Evolutionary conservation across 768 basidiomycete genomes (phyloP).

Genomic region (Rhodotorula graminis): DNA sequence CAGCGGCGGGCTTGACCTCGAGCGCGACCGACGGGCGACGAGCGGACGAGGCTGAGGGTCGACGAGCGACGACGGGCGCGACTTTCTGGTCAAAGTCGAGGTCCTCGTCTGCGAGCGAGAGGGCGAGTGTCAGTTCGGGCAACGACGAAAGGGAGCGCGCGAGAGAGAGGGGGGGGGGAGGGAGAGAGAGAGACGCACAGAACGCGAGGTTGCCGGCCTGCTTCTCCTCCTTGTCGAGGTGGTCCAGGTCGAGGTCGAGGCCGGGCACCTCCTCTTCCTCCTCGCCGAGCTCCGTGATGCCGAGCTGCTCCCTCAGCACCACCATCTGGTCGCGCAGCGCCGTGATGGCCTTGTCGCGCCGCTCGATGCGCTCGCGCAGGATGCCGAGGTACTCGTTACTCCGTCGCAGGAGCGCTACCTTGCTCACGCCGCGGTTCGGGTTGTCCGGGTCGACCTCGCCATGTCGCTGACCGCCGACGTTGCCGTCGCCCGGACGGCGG

Average conservation of each 20-base stretch:
- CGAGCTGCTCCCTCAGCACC: conserved; percentile 30
- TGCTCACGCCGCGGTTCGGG: conserved; percentile 44
- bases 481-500: conserved; percentile 41
- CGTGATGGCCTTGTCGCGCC: conserved; percentile 33
- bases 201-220: conserved; percentile 31
- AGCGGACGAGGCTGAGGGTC: background rate
- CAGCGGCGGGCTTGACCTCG: background rate
- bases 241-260: conserved; percentile 34
- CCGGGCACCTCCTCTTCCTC: conserved; percentile 26
- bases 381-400: conserved; percentile 43
- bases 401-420: conserved; percentile 42
- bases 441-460: conserved; percentile 37
- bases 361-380: conserved; percentile 38
- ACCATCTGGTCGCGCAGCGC: background rate
- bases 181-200: conserved; percentile 7
- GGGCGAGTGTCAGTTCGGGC: background rate
- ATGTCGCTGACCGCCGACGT: conserved; percentile 43
- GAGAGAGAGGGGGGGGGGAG: too few relatives aligned
- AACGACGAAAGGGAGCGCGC: too few relatives aligned
- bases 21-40: background rate
- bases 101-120: conserved; percentile 20
- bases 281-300: conserved; percentile 6
- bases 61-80: background rate
- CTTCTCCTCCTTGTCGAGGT: conserved; percentile 31
- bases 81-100: conserved; percentile 27